Evolutionary conservation across 768 basidiomycete species (phyloP), one percentile per base, ranked within the genome.

Genomic region (Naganishia kalamii): DNA sequence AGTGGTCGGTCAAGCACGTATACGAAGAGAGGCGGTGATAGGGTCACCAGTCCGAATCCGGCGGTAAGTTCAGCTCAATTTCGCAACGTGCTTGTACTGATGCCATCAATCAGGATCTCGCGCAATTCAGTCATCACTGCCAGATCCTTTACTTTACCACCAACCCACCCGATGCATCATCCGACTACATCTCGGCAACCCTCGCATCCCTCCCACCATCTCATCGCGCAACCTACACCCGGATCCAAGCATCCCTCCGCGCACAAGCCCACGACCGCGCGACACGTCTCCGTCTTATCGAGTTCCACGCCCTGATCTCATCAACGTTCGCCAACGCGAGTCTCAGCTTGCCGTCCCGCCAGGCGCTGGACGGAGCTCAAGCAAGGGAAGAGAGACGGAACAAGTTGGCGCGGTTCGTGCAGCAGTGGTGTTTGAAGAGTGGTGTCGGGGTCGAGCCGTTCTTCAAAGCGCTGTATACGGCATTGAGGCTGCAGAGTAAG

Each of bases 391-490:
- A 93, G 75, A 84, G 91, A 19, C 83, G 84, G 71, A 87, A 91
- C 59, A 84, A 86, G 23, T 82, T 90, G 71, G 83, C 86, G 66
- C 81, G 85, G 43, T 92, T 93, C 75, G 78, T 92, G 43, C 81
- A 83, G 67, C 86, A 83, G 32, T 92, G 91, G 89, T 92, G 90
- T 76, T 87, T 86, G 15, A 82, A 85, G 79, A 87, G 65, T 52
- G 60, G 91, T 82, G 90, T 89, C 64, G 92, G 92, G 21, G 89
- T 90, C 37, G 87, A 86, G 72, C 91, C 92, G 17, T 93, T 94
- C 80, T 89, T 90, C 76, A 80, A 81, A 79, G 86, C 83, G 70
- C 78, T 82, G 60, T 93, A 88, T 87, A 89, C 86, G 8, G 80
- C 88, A 65, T 83, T 93, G 81, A 84, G 89, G 67, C 80, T 91